Conservation (phyloP, 2,329 filamentous ascomycete species). For the Fusarium proliferatum region DNA sequence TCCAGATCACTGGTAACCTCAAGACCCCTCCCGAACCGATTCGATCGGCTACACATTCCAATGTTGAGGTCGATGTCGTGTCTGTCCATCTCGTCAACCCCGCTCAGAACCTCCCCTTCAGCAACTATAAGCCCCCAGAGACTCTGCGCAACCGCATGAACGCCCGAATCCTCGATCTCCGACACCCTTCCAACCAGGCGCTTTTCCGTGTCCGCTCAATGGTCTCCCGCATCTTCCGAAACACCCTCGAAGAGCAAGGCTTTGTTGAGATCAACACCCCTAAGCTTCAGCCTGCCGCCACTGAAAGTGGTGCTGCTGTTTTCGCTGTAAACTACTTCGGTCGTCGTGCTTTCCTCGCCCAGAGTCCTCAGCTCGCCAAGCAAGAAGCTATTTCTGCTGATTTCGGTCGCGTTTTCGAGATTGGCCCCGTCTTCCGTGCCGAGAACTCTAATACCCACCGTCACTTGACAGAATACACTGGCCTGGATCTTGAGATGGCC, state of each 20-base stretch:
- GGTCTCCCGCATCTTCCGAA: conserved; percentile 82
- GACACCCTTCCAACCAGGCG: conserved; percentile 86
- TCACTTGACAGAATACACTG: conserved; percentile 94
- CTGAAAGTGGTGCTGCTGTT: conserved; percentile 90
- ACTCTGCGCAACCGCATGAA: conserved; percentile 74
- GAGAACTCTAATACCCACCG: conserved; percentile 97
- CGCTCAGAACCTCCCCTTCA: conserved; percentile 61
- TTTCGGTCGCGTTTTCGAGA: conserved; percentile 87
- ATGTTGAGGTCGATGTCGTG: conserved; percentile 78
- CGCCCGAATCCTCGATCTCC: conserved; percentile 85
- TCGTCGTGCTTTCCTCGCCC: conserved; percentile 85
- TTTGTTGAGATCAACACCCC: conserved; percentile 96
- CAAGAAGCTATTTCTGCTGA: conserved; percentile 93
- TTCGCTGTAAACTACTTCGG: conserved; percentile 95
- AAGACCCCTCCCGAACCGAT: conserved; percentile 80
- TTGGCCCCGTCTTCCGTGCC: conserved; percentile 80
- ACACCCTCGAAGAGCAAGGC: conserved; percentile 76
- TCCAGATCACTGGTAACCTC: conserved; percentile 79
- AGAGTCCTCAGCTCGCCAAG: conserved; percentile 92
- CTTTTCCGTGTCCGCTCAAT: conserved; percentile 89
- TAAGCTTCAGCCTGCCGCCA: conserved; percentile 89
- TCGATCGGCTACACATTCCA: conserved; percentile 78
- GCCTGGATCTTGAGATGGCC: conserved; percentile 91
- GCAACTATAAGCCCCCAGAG: conserved; percentile 73
- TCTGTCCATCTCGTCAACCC: conserved; percentile 64